phyloP scores from a whole-genome alignment of 192 early-diverging fungal species.

The Paraglomus occultum region DNA sequence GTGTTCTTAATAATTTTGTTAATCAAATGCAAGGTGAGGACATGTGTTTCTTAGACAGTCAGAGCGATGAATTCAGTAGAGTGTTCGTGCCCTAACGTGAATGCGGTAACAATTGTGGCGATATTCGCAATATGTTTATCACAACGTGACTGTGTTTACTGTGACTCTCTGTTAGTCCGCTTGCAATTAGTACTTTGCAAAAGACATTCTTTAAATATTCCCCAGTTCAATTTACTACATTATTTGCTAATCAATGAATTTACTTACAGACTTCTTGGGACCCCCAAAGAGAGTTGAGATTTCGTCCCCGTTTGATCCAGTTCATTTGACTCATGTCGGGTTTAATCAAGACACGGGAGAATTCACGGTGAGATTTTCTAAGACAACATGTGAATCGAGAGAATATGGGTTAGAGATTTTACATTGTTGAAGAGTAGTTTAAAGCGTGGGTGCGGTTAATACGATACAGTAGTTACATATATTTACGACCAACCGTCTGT shows the following conservation, averaged over 20 bases:
- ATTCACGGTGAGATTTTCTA: constrained; percentile 67
- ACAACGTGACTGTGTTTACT: background rate
- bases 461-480: background rate
- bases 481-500: constrained; percentile 12
- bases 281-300: constrained; percentile 83
- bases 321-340: constrained; percentile 97
- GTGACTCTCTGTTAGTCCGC: background rate
- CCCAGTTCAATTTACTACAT: constrained; percentile 15
- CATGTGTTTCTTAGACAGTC: background rate
- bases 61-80: background rate
- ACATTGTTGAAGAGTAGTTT: background rate
- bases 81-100: background rate
- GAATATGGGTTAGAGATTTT: background rate
- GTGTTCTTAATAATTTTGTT: constrained; percentile 53
- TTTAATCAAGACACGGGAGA: constrained; percentile 96
- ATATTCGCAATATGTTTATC: background rate
- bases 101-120: background rate
- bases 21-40: constrained; percentile 47
- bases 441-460: constrained; percentile 12
- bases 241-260: constrained; percentile 6
- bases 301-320: constrained; percentile 92
- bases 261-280: constrained; percentile 50
- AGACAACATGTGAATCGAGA: too few relatives aligned
- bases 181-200: background rate
- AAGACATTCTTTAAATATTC: background rate